A percentile compares a stretch with the other conserved stretches of the same genome.
Evolutionary conservation across 805 yeast genomes (phyloP).

Genomic region (Saccharomycopsis schoenii): DNA sequence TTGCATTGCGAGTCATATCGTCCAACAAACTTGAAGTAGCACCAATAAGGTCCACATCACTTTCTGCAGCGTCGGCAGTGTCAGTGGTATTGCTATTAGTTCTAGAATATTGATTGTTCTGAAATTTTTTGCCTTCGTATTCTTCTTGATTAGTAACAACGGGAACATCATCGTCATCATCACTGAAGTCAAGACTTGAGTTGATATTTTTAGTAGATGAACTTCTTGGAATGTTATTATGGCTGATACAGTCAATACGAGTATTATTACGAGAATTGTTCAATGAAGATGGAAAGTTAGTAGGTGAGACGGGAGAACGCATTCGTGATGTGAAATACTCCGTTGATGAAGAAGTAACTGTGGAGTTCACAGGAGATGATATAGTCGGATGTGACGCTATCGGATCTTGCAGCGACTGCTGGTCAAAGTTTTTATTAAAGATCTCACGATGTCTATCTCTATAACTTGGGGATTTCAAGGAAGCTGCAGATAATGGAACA

Average conservation of each 20-base stretch:
- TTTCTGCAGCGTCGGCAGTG: not conserved
- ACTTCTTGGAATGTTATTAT: not conserved
- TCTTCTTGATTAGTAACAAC: too few species aligned
- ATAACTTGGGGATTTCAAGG: not conserved
- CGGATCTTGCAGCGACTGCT: not conserved
- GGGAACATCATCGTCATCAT: not conserved
- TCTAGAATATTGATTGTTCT: not conserved
- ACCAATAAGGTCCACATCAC: not conserved
- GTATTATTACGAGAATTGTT: not conserved
- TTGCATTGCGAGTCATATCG: not conserved
- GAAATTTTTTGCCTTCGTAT: too few species aligned
- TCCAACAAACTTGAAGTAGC: not conserved
- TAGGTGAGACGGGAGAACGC: not conserved
- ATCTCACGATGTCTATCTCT: constrained; percentile 1
- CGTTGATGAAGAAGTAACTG: not conserved
- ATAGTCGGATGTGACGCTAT: not conserved
- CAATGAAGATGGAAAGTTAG: not conserved
- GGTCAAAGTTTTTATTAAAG: not conserved
- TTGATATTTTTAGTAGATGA: not conserved
- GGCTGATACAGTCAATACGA: not conserved
- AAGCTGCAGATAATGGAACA: not conserved
- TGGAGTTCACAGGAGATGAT: not conserved
- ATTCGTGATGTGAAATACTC: not conserved
- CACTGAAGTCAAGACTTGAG: not conserved
- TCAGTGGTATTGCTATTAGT: not conserved